Evolutionary conservation across 305 asterid species (phyloP).

Genomic region (Withania somnifera): DNA sequence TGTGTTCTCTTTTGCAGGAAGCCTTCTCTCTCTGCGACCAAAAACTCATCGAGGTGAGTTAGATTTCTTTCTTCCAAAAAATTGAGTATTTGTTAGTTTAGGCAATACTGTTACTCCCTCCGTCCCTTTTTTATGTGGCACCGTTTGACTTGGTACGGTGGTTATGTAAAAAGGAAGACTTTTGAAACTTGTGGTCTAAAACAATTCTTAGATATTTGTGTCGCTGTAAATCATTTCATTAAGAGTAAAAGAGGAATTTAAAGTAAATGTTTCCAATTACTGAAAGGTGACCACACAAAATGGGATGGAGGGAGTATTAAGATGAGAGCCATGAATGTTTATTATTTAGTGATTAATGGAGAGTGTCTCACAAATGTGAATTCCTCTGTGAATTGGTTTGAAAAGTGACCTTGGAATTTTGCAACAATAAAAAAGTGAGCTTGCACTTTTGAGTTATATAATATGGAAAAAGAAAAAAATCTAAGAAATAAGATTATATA

Average conservation of each 20-base stretch:
- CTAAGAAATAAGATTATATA: neutral
- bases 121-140: too few relatives aligned
- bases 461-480: neutral
- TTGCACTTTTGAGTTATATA: neutral
- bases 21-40: conserved; percentile 82
- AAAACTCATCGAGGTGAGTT: conserved; percentile 65
- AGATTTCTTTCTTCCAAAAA: neutral
- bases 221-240: too few relatives aligned
- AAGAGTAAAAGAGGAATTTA: too few relatives aligned
- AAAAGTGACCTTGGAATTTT: neutral
- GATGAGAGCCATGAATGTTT: neutral
- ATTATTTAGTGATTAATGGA: neutral
- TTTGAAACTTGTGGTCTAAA: too few relatives aligned
- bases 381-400: neutral
- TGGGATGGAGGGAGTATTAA: neutral
- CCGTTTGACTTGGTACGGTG: too few relatives aligned
- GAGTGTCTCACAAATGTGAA: neutral
- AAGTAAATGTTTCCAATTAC: too few relatives aligned
- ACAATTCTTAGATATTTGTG: too few relatives aligned
- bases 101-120: too few relatives aligned
- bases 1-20: conserved; percentile 48
- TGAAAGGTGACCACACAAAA: too few relatives aligned
- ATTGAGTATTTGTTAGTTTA: neutral
- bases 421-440: neutral
- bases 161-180: too few relatives aligned